Conservation (phyloP, 1,139 yeast genomes). For the Candida sp. region DNA sequence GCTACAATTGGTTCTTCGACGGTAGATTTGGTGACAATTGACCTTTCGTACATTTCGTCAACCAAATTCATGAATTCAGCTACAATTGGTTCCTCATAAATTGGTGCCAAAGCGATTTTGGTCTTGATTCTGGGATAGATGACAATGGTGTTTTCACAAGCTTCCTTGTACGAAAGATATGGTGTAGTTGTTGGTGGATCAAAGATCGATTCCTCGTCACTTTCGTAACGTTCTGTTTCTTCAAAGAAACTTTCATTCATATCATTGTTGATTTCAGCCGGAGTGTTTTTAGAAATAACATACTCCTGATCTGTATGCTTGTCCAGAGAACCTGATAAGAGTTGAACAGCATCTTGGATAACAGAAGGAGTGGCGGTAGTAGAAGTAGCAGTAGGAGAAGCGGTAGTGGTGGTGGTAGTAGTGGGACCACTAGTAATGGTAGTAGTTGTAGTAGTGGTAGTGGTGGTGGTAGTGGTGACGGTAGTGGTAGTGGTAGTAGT, state of each 20-base stretch:
- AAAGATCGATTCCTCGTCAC: not conserved
- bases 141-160: not conserved
- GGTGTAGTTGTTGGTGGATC: not conserved
- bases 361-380: too few relatives aligned
- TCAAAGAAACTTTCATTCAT: not conserved
- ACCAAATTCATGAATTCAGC: not conserved
- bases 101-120: not conserved
- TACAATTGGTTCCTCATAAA: not conserved
- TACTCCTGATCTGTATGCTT: too few relatives aligned
- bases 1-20: not conserved
- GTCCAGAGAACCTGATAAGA: too few relatives aligned
- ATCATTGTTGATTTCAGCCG: not conserved
- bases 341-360: too few relatives aligned
- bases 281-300: too few relatives aligned
- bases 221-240: not conserved
- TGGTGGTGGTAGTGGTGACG: too few relatives aligned
- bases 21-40: not conserved
- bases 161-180: not conserved
- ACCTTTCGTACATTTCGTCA: not conserved
- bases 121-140: not conserved
- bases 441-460: too few relatives aligned
- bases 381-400: too few relatives aligned
- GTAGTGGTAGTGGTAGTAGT: too few relatives aligned
- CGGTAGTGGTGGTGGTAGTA: too few relatives aligned
- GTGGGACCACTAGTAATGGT: too few relatives aligned